Base-by-base conservation (phyloP, 2,329 filamentous ascomycete genomes). In the Fusarium buxicola region DNA sequence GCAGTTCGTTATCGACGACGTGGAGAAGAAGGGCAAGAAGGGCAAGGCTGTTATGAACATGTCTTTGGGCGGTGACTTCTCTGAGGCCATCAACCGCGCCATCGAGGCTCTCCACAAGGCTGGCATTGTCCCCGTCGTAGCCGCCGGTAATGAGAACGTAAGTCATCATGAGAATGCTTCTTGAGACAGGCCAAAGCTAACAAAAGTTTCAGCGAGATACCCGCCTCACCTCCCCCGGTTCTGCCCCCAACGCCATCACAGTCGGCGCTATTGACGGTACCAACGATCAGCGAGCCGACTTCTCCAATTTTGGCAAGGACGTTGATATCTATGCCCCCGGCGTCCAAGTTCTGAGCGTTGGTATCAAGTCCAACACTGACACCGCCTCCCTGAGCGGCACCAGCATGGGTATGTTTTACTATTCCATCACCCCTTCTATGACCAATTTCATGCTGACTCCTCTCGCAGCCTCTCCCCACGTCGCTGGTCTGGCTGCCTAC, bases 401-500 rank as follows among this genome's bases (percentile, higher is more conserved):
- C 60, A 84, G 82, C 60, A 90, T 89, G 87, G 75, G 76, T 78
- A 73, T 58, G 73, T 56, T 38, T 45, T 28, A 27, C 16, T 36
- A 5, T 16, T 2, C 13, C 7, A n/a, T n/a, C n/a, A 3, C 7
- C 9, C 10, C 15, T 18, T 30, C 18, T 38, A 28, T 30, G 27
- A 16, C 16, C 24, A 18, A 31, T 31, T 43, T 18, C 9, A 60
- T 49, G 39, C 70, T 72, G 47, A 70, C 44, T 12, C 7, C 27
- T 13, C 12, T 39, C 12, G 24, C 35, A 77, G 87, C 89, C 24
- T 83, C 83, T 11, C 89, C 89, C 2, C 88, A 91, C 72, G 82
- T 91, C 50, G 83, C 86, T 43, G 89, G 89, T 43, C 79, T 92
- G 4, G 87, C 86, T 12, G 88, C 87, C 25, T 92, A 91, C 75